These are phyloP conservation scores for Kwoniella sp. DNA, from an alignment of 768 basidiomycete genomes.

Conservation along the genomic window DNA sequence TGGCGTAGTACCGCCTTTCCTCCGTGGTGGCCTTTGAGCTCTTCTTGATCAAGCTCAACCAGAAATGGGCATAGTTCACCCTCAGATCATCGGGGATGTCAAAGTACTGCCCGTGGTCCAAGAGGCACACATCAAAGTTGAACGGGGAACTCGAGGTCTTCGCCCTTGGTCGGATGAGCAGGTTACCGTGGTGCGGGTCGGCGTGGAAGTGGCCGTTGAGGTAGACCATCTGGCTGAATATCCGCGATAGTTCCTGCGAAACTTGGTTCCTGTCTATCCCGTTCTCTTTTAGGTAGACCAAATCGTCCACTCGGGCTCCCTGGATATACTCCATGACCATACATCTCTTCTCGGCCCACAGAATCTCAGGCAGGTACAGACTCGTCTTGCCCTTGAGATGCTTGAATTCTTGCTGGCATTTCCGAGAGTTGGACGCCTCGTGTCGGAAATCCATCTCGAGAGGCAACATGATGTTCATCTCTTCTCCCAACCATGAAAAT, in stretches of 20 bases:
- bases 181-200: slow-evolving; percentile 87
- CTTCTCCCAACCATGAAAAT: slow-evolving; percentile 87
- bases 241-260: slow-evolving; percentile 81
- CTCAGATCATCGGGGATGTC: slow-evolving; percentile 79
- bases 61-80: slow-evolving; percentile 68
- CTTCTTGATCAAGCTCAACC: slow-evolving; percentile 81
- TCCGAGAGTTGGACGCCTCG: slow-evolving; percentile 83
- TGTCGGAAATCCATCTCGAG: slow-evolving; percentile 93
- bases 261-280: slow-evolving; percentile 93
- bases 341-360: slow-evolving; percentile 78
- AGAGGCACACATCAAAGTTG: slow-evolving; percentile 92
- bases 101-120: slow-evolving; percentile 86
- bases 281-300: slow-evolving; percentile 75
- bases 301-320: slow-evolving; percentile 84
- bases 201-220: slow-evolving; percentile 73
- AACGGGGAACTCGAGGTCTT: slow-evolving; percentile 71
- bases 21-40: slow-evolving; percentile 67
- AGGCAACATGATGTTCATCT: slow-evolving; percentile 75
- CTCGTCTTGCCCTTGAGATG: slow-evolving; percentile 66
- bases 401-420: slow-evolving; percentile 70
- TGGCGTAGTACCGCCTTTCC: slow-evolving; percentile 82
- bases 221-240: slow-evolving; percentile 95
- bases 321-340: slow-evolving; percentile 86
- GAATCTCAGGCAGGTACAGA: slow-evolving; percentile 78
- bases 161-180: slow-evolving; percentile 80